Evolutionary conservation across 805 yeast genomes (phyloP), one percentile per base, ranked within the genome.

Genomic region (Lachancea meyersii): DNA sequence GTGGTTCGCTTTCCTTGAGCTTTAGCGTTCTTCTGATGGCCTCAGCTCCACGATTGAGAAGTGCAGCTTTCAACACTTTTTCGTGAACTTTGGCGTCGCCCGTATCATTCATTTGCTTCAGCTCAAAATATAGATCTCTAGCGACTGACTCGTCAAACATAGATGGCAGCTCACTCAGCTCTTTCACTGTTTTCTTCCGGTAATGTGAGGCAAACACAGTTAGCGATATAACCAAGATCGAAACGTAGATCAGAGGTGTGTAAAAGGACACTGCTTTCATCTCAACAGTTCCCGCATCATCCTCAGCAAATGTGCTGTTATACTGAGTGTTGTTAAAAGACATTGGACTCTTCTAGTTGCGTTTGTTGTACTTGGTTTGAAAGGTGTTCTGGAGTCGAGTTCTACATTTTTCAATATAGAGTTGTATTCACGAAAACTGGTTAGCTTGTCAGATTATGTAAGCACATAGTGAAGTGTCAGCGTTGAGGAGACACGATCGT

Each of bases 1-100:
- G 77, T 5, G 81, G 80, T 61, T 84, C 84, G 48, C 76, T 71
- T 59, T 91, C 97, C 60, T 84, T 82, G 60, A 88, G 68, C 57
- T 85, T 83, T 63, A 91, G 72, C 47, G 93, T 72, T 57, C 96
- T 76, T 63, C 94, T 79, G 44, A 93, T 71, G 9, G 88, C 84
- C 65, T 91, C 97, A 7, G 89, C 83, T n/a, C 95, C 86, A 65
- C 86, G 74, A 52, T 76, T 73, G 41, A 80, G 55, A 32, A 80
- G 57, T 1, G 85, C 84, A 13, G 86, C 82, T 56, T 82, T 83
- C 53, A 85, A 53, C 17, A 86, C 80, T 55, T 81, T 86, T 19
- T 82, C 91, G 49, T 89, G 88, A 5, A 88, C 85, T 47, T 77
- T 76, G 22, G 72, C 71, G 5, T 60, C 65, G 21, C 52, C 55